Percentiles rank a stretch among this genome's conserved stretches.
Conservation (phyloP, 2,329 filamentous ascomycete genomes). For the Penicillium vulpinum region DNA sequence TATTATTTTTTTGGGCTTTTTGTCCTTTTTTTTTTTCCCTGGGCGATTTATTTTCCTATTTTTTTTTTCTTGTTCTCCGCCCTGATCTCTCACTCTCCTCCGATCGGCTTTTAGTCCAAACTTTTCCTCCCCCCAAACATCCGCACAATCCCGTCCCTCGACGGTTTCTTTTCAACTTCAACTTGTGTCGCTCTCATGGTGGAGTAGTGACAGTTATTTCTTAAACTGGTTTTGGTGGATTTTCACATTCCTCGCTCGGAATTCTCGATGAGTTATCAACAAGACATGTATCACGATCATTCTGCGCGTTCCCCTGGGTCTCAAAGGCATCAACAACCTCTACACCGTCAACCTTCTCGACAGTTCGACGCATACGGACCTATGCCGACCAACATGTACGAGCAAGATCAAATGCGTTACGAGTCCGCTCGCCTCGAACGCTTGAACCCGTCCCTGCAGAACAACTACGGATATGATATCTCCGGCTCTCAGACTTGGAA, state of each 20-base stretch:
- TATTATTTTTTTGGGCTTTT: no score
- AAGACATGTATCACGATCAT: conserved; percentile 63
- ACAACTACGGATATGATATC: conserved; percentile 69
- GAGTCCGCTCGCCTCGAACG: conserved; percentile 58
- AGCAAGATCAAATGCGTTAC: conserved; percentile 60
- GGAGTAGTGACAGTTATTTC: conserved; percentile 24
- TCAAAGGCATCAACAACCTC: conserved; percentile 64
- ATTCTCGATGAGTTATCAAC: conserved; percentile 42
- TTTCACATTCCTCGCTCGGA: conserved; percentile 36
- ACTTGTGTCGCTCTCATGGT: conserved; percentile 33
- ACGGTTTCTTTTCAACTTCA: conserved; percentile 9
- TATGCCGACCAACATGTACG: conserved; percentile 69
- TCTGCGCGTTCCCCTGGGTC: conserved; percentile 72
- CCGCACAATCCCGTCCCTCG: conserved; percentile 15
- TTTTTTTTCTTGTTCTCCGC: conserved; percentile 14
- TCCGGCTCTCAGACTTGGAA: conserved; percentile 75
- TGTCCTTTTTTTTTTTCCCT: conserved; percentile 13
- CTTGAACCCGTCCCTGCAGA: conserved; percentile 58
- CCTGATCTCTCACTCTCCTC: conserved; percentile 13
- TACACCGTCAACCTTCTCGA: conserved; percentile 72
- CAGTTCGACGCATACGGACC: conserved; percentile 74
- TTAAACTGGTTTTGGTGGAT: conserved; percentile 28
- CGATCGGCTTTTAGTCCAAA: conserved; percentile 17
- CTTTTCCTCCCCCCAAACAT: conserved; percentile 5
- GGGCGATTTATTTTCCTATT: conserved; percentile 15